Conservation (phyloP, 2,329 filamentous ascomycete species). For the Aspergillus pseudoterreus region DNA sequence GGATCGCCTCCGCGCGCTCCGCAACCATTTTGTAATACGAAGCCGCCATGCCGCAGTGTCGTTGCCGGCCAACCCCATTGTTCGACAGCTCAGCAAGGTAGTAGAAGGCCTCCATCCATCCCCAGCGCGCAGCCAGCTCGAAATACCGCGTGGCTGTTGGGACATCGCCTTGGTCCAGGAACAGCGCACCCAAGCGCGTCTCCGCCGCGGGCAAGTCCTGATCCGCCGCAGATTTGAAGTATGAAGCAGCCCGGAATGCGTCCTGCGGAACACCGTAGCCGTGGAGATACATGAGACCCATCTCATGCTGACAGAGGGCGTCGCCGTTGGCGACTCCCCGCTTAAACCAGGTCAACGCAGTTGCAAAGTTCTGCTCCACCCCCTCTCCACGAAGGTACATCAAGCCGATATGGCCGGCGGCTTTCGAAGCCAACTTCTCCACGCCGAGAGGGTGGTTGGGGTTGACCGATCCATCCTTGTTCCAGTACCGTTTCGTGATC, state of each 20-base stretch:
- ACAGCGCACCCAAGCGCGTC: conserved; percentile 76
- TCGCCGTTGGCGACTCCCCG: conserved; percentile 73
- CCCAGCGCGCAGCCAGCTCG: conserved; percentile 76
- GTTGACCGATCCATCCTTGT: conserved; percentile 67
- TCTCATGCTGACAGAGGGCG: conserved; percentile 75
- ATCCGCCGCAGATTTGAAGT: conserved; percentile 75
- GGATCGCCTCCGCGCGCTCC: conserved; percentile 67
- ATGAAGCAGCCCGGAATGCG: conserved; percentile 66
- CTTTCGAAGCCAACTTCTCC: conserved; percentile 76
- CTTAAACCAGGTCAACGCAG: conserved; percentile 78
- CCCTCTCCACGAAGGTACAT: conserved; percentile 91
- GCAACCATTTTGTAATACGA: conserved; percentile 79
- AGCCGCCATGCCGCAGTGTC: conserved; percentile 71
- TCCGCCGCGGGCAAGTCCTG: conserved; percentile 77
- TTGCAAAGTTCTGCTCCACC: conserved; percentile 70
- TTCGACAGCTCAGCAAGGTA: conserved; percentile 86
- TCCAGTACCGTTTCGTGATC: conserved; percentile 79
- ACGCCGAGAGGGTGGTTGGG: conserved; percentile 66
- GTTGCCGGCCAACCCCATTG: conserved; percentile 74
- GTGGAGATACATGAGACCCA: conserved; percentile 79
- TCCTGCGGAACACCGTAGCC: conserved; percentile 72
- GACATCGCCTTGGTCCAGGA: conserved; percentile 86
- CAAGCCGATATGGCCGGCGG: conserved; percentile 79
- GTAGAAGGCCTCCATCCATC: conserved; percentile 85
- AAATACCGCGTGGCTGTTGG: conserved; percentile 78